phyloP scores from a whole-genome alignment of 305 asterid species.

The Solanum aculeatissimum region DNA sequence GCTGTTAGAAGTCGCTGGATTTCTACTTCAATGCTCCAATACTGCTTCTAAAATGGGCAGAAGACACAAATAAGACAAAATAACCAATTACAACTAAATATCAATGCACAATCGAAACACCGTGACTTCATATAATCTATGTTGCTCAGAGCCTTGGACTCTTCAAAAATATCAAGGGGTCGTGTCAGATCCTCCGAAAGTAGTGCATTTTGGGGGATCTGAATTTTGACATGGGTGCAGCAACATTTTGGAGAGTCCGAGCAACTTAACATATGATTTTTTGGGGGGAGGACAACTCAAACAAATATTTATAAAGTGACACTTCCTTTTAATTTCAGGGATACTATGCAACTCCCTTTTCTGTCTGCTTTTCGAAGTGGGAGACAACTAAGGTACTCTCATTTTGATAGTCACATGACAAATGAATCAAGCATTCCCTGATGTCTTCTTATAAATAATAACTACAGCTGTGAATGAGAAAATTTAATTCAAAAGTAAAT shows the following conservation, averaged over 20 bases:
- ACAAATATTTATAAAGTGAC: neutral
- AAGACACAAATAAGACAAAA: neutral
- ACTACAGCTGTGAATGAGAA: neutral
- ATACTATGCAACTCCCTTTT: neutral
- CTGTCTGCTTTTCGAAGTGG: neutral
- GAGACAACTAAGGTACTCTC: neutral
- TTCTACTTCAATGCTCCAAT: slow-evolving; percentile 8
- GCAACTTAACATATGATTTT: neutral
- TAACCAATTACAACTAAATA: neutral
- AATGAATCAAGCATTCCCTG: neutral
- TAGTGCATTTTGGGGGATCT: neutral
- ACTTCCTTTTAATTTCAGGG: neutral
- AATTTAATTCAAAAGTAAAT: neutral
- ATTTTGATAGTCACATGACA: neutral
- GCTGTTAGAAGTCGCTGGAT: neutral
- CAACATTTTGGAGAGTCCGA: neutral
- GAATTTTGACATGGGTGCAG: neutral
- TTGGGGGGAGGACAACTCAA: too few species aligned
- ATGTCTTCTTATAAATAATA: neutral
- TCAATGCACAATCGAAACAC: neutral
- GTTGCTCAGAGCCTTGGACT: neutral
- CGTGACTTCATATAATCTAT: neutral
- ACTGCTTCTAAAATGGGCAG: slow-evolving; percentile 7
- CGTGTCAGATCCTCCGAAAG: neutral
- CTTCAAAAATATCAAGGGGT: neutral